These are phyloP conservation scores for Sclerotinia minor DNA, from an alignment of 2,329 filamentous ascomycete genomes.

Conservation along the genomic window DNA sequence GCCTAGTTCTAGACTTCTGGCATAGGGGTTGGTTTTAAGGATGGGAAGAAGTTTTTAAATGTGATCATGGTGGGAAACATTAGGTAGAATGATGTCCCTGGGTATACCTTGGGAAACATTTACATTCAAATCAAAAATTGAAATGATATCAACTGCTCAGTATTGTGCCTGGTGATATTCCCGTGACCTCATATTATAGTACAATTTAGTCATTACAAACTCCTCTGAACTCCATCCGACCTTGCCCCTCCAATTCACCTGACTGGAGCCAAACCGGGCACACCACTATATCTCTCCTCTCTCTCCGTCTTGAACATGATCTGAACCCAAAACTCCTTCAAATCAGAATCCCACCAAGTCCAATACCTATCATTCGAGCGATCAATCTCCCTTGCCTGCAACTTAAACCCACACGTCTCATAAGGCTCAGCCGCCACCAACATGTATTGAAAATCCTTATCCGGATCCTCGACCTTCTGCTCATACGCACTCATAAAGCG, in stretches of 20 bases:
- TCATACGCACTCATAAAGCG: slow-evolving; percentile 98
- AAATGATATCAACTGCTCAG: slow-evolving; percentile 17
- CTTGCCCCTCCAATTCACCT: slow-evolving; percentile 29
- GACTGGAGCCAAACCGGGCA: slow-evolving; percentile 55
- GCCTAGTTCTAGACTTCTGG: slow-evolving; percentile 21
- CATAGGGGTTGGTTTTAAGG: slow-evolving; percentile 20
- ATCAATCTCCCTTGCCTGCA: slow-evolving; percentile 91
- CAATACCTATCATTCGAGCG: slow-evolving; percentile 85
- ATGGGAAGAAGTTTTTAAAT: slow-evolving; percentile 19
- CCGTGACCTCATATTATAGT: slow-evolving; percentile 16
- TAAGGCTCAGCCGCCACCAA: slow-evolving; percentile 96
- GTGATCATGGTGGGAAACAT: slow-evolving; percentile 22
- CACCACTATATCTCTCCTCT: slow-evolving; percentile 79
- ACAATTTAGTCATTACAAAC: slow-evolving; percentile 23
- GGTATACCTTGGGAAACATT: slow-evolving; percentile 9
- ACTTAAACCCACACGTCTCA: slow-evolving; percentile 95
- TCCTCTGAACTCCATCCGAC: slow-evolving; percentile 18
- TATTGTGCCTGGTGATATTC: slow-evolving; percentile 11
- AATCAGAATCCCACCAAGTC: slow-evolving; percentile 92
- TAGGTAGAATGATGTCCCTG: slow-evolving; percentile 21
- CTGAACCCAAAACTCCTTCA: slow-evolving; percentile 97
- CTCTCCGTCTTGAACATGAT: slow-evolving; percentile 98
- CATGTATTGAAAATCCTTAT: slow-evolving; percentile 93
- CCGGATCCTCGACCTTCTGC: slow-evolving; percentile 91
- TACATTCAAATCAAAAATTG: slow-evolving; percentile 19